Conservation (phyloP, 1,284 basidiomycete genomes). For the Boletellus deceptivus region DNA sequence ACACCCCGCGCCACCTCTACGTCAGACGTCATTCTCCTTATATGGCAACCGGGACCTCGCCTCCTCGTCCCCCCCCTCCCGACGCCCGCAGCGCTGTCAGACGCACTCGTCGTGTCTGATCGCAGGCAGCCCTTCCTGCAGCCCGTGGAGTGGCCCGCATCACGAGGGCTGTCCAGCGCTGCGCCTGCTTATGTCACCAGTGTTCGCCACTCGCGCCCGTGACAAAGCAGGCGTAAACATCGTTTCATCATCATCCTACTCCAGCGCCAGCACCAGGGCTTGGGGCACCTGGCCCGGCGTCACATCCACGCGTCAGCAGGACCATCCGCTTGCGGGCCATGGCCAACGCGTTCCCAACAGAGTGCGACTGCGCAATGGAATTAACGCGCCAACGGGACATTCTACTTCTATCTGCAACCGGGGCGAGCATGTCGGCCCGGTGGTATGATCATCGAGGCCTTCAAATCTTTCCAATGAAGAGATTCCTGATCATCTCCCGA, state of each 20-base stretch:
- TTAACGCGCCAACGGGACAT: not conserved
- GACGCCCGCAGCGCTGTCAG: not conserved
- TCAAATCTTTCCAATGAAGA: conserved; percentile 87
- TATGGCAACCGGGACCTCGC: conserved; percentile 10
- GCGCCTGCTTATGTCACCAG: not conserved
- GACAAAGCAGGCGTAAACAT: no score
- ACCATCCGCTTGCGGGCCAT: no score
- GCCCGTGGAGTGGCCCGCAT: no score
- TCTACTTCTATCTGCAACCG: conserved; percentile 5
- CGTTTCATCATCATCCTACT: no score
- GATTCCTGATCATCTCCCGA: conserved; percentile 79
- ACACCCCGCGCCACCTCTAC: conserved; percentile 29
- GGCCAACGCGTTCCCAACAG: no score
- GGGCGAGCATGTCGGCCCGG: no score
- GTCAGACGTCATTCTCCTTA: conserved; percentile 34
- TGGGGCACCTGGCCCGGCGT: no score
- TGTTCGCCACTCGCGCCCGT: no score
- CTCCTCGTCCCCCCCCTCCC: conserved; percentile 3
- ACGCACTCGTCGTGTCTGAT: not conserved
- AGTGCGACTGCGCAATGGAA: not conserved
- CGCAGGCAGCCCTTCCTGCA: no score
- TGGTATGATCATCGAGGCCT: no score
- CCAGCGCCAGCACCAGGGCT: no score
- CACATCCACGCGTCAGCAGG: no score
- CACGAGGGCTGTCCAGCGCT: not conserved